Base-by-base conservation (phyloP, 2,329 filamentous ascomycete genomes). In the Colletotrichum aenigma region DNA sequence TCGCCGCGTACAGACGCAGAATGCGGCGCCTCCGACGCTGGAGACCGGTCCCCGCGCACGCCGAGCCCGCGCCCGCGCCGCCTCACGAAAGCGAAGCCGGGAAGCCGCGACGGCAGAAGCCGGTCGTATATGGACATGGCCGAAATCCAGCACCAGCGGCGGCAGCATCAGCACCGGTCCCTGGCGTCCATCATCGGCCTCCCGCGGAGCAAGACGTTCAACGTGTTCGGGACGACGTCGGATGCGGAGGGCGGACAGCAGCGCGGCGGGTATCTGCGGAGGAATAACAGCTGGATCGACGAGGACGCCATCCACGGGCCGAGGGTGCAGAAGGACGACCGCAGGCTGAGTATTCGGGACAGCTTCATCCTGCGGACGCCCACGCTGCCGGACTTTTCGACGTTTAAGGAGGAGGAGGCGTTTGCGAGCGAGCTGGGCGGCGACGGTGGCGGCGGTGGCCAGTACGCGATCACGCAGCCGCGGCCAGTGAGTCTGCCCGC, bases 231-330 rank as follows among this genome's bases (percentile, higher is more conserved):
- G 5, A 26, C 24, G 5, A 38, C 16, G 3, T 38, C 61, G 21
- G 71, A 69, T 21, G 48, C 26, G 1, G 74, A 21, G 4, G 34
- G 13, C 0, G 64, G 56, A 2, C 64, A 74, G 43, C 74, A 76
- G 34, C 43, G 65, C 4, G 70, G 70, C 1, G 74, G 74, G 0
- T 9, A 69, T 7, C 15, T 65, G 7, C 30, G 74, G 48, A 61
- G 65, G 61, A 77, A 76, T 16, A 74, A 73, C 48, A 86, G 84
- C 21, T 90, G 88, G 88, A 87, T 89, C 32, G 88, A 89, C 72
- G 89, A 89, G 77, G 88, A 90, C 66, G 85, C 84, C 70, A 81
- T 88, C n/a, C 88, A 89, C 74, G 88, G 88, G 6, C 88, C 88
- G 12, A 84, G 82, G 77, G 79, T 88, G 65, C 83, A 79, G 48